Conservation (phyloP, 495 filamentous ascomycete genomes). For the Aspergillus panamensis region DNA sequence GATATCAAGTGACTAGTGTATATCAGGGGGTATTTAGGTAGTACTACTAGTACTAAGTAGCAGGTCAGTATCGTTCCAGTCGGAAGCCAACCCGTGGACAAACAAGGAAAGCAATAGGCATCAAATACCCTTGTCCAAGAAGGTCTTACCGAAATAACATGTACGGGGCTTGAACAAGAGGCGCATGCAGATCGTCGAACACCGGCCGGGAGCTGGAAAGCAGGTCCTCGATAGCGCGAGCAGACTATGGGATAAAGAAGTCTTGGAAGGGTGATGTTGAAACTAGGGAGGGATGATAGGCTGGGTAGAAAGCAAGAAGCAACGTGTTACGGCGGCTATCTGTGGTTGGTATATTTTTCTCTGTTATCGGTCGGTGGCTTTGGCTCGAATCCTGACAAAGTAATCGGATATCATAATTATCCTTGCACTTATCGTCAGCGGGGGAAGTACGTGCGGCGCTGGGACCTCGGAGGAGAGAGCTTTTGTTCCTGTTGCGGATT, state of each 20-base stretch:
- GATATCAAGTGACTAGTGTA: neutral
- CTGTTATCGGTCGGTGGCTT: constrained; percentile 31
- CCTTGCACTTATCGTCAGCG: constrained; percentile 4
- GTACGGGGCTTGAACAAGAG: neutral
- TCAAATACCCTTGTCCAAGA: neutral
- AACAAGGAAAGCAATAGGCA: neutral
- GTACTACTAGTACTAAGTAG: too few relatives aligned
- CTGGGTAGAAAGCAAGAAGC: constrained; percentile 7
- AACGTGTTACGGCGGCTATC: constrained; percentile 28
- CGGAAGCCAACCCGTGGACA: constrained; percentile 8
- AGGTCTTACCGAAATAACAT: neutral
- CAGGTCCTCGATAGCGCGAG: constrained; percentile 18
- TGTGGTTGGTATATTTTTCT: constrained; percentile 31
- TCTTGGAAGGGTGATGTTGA: constrained; percentile 9
- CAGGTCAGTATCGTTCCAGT: constrained; percentile 1
- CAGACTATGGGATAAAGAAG: constrained; percentile 16
- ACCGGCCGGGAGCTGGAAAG: neutral
- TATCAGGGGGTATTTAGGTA: neutral
- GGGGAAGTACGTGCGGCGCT: neutral
- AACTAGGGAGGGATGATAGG: constrained; percentile 5
- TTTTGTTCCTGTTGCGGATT: neutral
- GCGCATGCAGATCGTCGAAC: neutral
- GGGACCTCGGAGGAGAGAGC: neutral
- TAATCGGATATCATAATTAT: constrained; percentile 12
- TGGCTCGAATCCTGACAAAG: neutral